Evolutionary conservation across 305 asterid species (phyloP), one percentile per base, ranked within the genome.

Genomic region (Plantago lanceolata): DNA sequence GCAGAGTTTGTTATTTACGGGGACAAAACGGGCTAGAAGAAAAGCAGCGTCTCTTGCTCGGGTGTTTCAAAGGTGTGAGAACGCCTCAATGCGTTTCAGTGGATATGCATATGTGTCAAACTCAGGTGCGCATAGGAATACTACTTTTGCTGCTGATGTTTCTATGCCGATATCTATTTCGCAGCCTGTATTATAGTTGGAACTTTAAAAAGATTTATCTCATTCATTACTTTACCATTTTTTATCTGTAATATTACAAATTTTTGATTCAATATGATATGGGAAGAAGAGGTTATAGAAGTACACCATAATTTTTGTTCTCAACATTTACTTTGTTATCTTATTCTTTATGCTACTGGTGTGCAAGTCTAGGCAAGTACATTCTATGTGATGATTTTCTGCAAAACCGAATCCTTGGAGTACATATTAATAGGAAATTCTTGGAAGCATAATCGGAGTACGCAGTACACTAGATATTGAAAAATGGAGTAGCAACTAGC

Each of bases 31-130:
- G 1, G 96, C 98, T 2, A 73, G 96, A 81, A 73, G 98, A 69
- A 92, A 92, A 71, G 96, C 96, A 1, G 95, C 96, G 9, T 92
- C 96, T 0, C 84, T 92, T 56, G 98, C 96, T 63, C 64, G 95
- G 55, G 95, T 92, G 24, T 83, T 85, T 68, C 98, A 81, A 61
- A 80, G 93, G 75, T 75, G 90, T 28, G 93, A 86, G 69, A 72
- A 74, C 45, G 75, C 77, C 3, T 74, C 84, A 0, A 53, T 84
- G 28, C 85, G 76, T 65, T 82, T 65, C 29, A 85, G 92, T 15
- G 90, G 94, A 50, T 85, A 81, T 68, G 83, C 78, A 37, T 81
- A 71, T 65, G 79, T 85, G 1, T 85, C 85, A 45, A 78, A 78
- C 80, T 70, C 86, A 40, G 79, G 72, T 44, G 62, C 78, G 48